phyloP scores from a whole-genome alignment of 2,329 filamentous ascomycete species.

The Bipolaris sorokiniana region DNA sequence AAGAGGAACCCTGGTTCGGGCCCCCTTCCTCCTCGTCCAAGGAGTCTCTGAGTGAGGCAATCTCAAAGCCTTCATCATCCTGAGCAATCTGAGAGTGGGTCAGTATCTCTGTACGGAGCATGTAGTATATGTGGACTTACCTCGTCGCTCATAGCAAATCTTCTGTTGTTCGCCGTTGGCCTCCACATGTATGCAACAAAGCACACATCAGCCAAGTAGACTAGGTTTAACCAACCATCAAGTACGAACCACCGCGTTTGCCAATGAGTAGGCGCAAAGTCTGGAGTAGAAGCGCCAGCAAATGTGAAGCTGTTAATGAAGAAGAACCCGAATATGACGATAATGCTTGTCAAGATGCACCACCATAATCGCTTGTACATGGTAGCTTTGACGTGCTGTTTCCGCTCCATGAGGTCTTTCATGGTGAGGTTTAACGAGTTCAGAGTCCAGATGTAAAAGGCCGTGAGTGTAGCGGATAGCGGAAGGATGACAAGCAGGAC shows the following conservation, averaged over 20 bases:
- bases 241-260: constrained; percentile 96
- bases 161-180: constrained; percentile 92
- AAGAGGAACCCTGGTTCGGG: constrained; percentile 46
- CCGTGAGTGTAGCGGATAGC: constrained; percentile 87
- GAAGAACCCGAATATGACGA: constrained; percentile 98
- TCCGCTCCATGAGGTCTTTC: constrained; percentile 92
- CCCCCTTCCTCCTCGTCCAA: constrained; percentile 67
- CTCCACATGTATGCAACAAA: constrained; percentile 97
- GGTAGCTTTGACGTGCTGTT: constrained; percentile 87
- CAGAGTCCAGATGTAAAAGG: constrained; percentile 98
- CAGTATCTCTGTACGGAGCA: constrained; percentile 27
- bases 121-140: constrained; percentile 49
- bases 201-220: constrained; percentile 91
- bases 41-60: constrained; percentile 84
- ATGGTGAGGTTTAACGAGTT: constrained; percentile 94
- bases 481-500: constrained; percentile 93
- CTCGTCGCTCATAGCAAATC: constrained; percentile 99
- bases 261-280: constrained; percentile 97
- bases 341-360: constrained; percentile 89
- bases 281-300: constrained; percentile 79
- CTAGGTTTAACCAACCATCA: constrained; percentile 95
- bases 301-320: constrained; percentile 98
- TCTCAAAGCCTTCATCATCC: constrained; percentile 98
- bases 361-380: constrained; percentile 99
- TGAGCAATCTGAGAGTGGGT: constrained; percentile 73